Conservation (phyloP, 2,329 filamentous ascomycete species). For the Scopulariopsis brevicaulis region DNA sequence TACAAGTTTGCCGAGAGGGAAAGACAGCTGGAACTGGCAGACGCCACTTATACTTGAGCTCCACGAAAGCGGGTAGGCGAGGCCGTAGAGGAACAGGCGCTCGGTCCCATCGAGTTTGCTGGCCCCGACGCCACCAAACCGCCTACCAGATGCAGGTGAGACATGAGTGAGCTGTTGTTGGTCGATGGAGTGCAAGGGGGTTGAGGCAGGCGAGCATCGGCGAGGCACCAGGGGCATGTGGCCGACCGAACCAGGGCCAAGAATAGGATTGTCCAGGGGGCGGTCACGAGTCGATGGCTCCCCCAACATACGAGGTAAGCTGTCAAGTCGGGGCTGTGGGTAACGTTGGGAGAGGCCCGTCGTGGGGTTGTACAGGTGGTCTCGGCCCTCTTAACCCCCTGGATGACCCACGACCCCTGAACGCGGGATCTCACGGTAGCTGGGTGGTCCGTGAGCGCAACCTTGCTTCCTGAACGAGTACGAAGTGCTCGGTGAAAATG, state of each 20-base stretch:
- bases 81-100: not conserved
- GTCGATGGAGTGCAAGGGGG: not conserved
- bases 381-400: not conserved
- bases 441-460: not conserved
- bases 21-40: not conserved
- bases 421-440: not conserved
- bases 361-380: not conserved
- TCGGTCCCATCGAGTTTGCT: not conserved
- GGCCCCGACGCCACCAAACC: not conserved
- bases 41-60: not conserved
- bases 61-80: not conserved
- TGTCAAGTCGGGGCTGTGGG: not conserved
- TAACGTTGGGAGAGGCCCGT: not conserved
- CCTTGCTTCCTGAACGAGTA: not conserved
- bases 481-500: too few relatives aligned
- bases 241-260: not conserved
- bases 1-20: too few relatives aligned
- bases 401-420: not conserved
- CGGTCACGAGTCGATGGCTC: not conserved
- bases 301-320: not conserved
- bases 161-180: not conserved
- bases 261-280: not conserved
- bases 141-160: not conserved
- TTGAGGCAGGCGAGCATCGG: not conserved
- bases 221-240: not conserved